Evolutionary conservation across 768 basidiomycete genomes (phyloP), one percentile per base, ranked within the genome.

Genomic region (Trametes gibbosa): DNA sequence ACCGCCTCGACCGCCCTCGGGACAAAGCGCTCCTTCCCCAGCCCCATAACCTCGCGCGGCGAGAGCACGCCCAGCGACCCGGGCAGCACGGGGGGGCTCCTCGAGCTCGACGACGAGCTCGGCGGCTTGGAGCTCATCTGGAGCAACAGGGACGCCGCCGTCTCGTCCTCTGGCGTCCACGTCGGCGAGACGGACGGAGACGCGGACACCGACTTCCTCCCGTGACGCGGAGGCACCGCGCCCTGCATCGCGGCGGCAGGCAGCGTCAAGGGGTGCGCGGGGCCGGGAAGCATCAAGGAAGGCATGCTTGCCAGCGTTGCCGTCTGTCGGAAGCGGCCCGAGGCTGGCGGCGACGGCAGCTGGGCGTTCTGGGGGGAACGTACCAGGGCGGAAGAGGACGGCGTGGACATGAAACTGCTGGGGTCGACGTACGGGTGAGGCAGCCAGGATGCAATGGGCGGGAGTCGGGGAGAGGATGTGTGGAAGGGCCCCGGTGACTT

Each of bases 401-500:
- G 34, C 19, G 50, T 49, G n/a, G 50, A 51, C 48, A 55, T 49
- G 23, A 70, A 49, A 53, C 63, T 66, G 63, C 69, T 68, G 10
- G 69, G 68, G 64, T 70, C 68, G 43, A 70, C 53, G 65, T 69
- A 67, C 0, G 67, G 67, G 47, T 68, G 69, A 2, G 81, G 81
- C 0, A 89, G 76, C 87, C 86, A 89, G 1, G 87, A 80, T 0
- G 87, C 84, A 49, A 89, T 89, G 50, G 87, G 77, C 0, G 87
- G 87, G 12, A 89, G 79, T 35, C 80, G 82, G 7, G 76, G 70
- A 35, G 55, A 71, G 23, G 64, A 53, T 10, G 63, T 63, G 35
- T 65, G 50, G 17, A 35, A 29, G 27, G 47, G 19, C 8, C 53
- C 23, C 9, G 59, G 40, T 25, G 52, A 32, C 29, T 58, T 45